These are phyloP conservation scores for Elsinoe necatrix DNA, from an alignment of 2,329 filamentous ascomycete genomes.

Conservation along the genomic window DNA sequence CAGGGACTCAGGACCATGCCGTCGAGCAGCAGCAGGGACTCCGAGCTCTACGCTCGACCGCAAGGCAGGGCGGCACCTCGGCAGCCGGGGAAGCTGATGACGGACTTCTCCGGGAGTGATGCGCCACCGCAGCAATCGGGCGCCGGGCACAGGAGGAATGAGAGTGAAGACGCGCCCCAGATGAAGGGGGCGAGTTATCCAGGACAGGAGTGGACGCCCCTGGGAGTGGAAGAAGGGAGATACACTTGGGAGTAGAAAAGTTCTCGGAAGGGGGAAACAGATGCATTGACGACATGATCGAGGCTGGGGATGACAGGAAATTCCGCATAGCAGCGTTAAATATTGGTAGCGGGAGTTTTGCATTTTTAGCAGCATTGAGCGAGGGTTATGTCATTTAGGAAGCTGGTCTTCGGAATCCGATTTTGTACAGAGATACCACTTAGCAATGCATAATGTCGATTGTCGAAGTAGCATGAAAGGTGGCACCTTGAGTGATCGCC, in stretches of 20 bases:
- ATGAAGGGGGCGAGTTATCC: conserved; percentile 13
- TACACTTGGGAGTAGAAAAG: conserved; percentile 10
- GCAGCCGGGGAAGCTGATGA: conserved; percentile 7
- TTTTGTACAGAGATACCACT: conserved; percentile 9
- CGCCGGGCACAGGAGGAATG: background rate
- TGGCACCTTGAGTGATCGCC: no score
- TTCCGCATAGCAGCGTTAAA: background rate
- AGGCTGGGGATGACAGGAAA: no score
- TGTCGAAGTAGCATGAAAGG: background rate
- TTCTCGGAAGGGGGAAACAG: background rate
- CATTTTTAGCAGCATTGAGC: background rate
- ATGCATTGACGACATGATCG: background rate
- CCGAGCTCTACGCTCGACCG: background rate
- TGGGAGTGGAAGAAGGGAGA: conserved; percentile 1
- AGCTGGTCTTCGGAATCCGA: background rate
- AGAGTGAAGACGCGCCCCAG: background rate
- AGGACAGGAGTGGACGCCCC: conserved; percentile 13
- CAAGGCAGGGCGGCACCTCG: background rate
- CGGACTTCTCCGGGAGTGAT: background rate
- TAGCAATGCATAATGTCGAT: conserved; percentile 4
- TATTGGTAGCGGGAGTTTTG: background rate
- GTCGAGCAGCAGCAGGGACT: conserved; percentile 4
- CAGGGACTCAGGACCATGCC: background rate
- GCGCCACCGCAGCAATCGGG: background rate
- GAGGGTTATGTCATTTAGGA: background rate